Evolutionary conservation across 139 green algal species (phyloP), one percentile per base, ranked within the genome.

Genomic region (Helicosporidium sp.): DNA sequence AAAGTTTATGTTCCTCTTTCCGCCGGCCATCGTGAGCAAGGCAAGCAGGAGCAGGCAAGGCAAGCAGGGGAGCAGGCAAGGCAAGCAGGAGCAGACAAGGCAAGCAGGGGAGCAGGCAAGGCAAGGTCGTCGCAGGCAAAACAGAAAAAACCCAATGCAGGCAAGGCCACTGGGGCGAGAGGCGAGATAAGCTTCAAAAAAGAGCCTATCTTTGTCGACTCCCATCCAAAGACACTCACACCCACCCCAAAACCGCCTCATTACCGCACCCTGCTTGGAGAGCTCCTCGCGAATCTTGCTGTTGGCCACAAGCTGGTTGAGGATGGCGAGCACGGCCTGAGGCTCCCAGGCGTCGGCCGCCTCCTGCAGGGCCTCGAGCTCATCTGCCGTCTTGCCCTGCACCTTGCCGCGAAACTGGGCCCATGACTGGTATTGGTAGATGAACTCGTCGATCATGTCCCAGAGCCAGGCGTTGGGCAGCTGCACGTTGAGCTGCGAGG

Each of bases 381-480:
- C 86, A 45, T 91, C 76, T 0, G 69, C 45, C 3, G 64, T 68
- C 64, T 86, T 84, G 25, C 46, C 57, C 7, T 58, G 36, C 46
- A 85, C 42, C 62, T 88, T 88, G 29, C 74, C 66, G 25, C 83
- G 69, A 65, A 79, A 91, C 58, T 91, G 78, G 49, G 66, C 68
- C 55, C 85, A 94, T 7, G 64, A 75, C 70, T 97, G 87, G 57
- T 90, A 90, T 73, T 99, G 90, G 67, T 97, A 99, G 18, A 95
- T 70, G 70, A 94, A 97, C 70, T 99, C 90, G 52, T 99, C 90
- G 25, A 99, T 61, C 85, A 97, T 97, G 66, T 95, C 83, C 82
- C 84, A 99, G 46, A 99, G 71, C 90, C 90, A 99, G 28, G 63
- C 55, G 66, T 92, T 94, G 35, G 88, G 88, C 52, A 98, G 71